Evolutionary conservation across 805 yeast genomes (phyloP).

Genomic region (Candida bentonensis): DNA sequence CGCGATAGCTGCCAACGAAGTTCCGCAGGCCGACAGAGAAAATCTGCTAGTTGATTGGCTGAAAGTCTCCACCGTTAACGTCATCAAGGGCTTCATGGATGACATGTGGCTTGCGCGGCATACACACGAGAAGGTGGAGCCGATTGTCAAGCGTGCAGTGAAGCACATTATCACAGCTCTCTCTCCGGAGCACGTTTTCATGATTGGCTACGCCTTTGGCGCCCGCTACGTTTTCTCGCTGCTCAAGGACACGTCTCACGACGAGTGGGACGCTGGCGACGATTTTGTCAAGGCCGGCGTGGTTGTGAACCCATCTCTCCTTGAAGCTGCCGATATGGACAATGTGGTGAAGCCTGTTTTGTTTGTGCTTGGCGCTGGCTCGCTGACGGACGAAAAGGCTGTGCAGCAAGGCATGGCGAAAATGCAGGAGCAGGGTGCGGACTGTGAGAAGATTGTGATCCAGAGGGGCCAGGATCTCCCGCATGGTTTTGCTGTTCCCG

Average conservation of each 20-base stretch:
- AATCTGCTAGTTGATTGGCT: constrained; percentile 8
- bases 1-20: constrained; percentile 6
- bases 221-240: constrained; percentile 18
- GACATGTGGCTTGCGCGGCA: constrained; percentile 24
- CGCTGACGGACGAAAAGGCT: constrained; percentile 14
- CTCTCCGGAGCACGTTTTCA: constrained; percentile 16
- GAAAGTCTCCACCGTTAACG: constrained; percentile 14
- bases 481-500: constrained; percentile 29
- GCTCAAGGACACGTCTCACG: constrained; percentile 12
- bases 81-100: constrained; percentile 20
- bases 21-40: constrained; percentile 4
- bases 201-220: constrained; percentile 22
- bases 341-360: constrained; percentile 16
- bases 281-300: constrained; percentile 17
- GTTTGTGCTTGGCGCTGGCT: constrained; percentile 16
- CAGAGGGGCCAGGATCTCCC: constrained; percentile 18
- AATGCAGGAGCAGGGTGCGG: constrained; percentile 8
- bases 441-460: constrained; percentile 8
- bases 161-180: constrained; percentile 17
- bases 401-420: constrained; percentile 10
- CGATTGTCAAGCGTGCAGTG: constrained; percentile 13
- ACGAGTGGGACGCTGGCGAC: constrained; percentile 14
- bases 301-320: constrained; percentile 19
- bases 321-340: constrained; percentile 14
- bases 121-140: constrained; percentile 18